These are phyloP conservation scores for Tephrocybe sp. DNA, from an alignment of 768 basidiomycete genomes.

Conservation along the genomic window DNA sequence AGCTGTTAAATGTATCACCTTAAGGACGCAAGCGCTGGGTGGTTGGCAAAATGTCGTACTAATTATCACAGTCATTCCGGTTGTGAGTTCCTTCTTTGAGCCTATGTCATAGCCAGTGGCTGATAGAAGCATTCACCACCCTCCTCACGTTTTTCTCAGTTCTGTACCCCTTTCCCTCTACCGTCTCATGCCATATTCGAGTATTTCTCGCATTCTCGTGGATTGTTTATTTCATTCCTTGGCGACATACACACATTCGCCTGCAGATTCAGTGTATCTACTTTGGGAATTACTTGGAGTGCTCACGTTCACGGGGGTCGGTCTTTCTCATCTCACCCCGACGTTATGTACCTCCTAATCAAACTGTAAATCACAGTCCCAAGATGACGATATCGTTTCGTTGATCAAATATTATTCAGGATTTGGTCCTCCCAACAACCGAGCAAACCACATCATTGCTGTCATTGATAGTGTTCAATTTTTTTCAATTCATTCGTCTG, in stretches of 20 bases:
- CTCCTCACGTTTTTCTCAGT: slow-evolving; percentile 5
- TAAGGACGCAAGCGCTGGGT: background rate
- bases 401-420: slow-evolving; percentile 16
- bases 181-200: slow-evolving; percentile 3
- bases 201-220: slow-evolving; percentile 5
- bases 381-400: background rate
- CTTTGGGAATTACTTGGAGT: slow-evolving; percentile 52
- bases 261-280: slow-evolving; percentile 43
- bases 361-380: slow-evolving; percentile 23
- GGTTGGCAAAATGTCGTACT: background rate
- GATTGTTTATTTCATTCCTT: slow-evolving; percentile 48
- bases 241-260: slow-evolving; percentile 45
- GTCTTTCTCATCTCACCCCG: slow-evolving; percentile 54
- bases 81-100: background rate
- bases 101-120: background rate
- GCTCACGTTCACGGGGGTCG: slow-evolving; percentile 38
- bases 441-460: slow-evolving; percentile 49
- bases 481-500: slow-evolving; percentile 52
- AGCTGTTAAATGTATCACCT: slow-evolving; percentile 11
- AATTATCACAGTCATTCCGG: background rate
- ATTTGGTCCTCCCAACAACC: slow-evolving; percentile 33
- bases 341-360: slow-evolving; percentile 55
- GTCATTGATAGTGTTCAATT: slow-evolving; percentile 42
- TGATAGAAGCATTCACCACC: slow-evolving; percentile 6
- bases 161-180: slow-evolving; percentile 1